A percentile compares a stretch with the other conserved stretches of the same genome.
Conservation (phyloP, 2,329 filamentous ascomycete genomes). For the Aspergillus tanneri region DNA sequence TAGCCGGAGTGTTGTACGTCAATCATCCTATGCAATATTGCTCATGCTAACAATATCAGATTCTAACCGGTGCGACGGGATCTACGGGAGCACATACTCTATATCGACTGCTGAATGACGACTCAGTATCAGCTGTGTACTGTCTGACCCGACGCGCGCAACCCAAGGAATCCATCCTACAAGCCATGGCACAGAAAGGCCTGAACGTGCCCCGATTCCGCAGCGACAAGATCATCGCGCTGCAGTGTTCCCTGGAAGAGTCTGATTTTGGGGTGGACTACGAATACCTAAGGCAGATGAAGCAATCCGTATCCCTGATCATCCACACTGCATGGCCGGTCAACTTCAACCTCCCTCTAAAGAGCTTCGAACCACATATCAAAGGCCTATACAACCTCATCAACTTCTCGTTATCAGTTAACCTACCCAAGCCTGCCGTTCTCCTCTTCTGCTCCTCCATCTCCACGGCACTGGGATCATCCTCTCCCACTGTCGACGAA, state of each 20-base stretch:
- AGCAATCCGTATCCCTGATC: conserved; percentile 44
- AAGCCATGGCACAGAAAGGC: conserved; percentile 21
- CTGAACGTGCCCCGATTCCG: conserved; percentile 25
- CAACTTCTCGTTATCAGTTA: conserved; percentile 44
- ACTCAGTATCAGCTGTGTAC: conserved; percentile 36
- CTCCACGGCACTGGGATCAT: conserved; percentile 36
- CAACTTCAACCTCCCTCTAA: conserved; percentile 54
- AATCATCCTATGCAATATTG: background rate
- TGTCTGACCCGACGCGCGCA: conserved; percentile 37
- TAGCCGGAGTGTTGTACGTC: conserved; percentile 25
- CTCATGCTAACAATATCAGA: conserved; percentile 14
- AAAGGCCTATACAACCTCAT: conserved; percentile 48
- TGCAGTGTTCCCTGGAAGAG: conserved; percentile 42
- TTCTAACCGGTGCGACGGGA: conserved; percentile 48
- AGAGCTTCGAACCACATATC: conserved; percentile 50
- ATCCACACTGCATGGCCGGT: conserved; percentile 58
- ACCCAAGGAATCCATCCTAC: conserved; percentile 24
- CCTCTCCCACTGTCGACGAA: conserved; percentile 13
- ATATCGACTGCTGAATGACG: conserved; percentile 38
- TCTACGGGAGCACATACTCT: conserved; percentile 46
- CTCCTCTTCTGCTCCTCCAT: conserved; percentile 55
- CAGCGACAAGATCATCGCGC: conserved; percentile 39
- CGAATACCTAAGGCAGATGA: conserved; percentile 40
- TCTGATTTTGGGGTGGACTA: conserved; percentile 43
- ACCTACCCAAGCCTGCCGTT: conserved; percentile 29